Conservation (phyloP, 108 stramenopile genomes). For the Parietichytrium sp. region DNA sequence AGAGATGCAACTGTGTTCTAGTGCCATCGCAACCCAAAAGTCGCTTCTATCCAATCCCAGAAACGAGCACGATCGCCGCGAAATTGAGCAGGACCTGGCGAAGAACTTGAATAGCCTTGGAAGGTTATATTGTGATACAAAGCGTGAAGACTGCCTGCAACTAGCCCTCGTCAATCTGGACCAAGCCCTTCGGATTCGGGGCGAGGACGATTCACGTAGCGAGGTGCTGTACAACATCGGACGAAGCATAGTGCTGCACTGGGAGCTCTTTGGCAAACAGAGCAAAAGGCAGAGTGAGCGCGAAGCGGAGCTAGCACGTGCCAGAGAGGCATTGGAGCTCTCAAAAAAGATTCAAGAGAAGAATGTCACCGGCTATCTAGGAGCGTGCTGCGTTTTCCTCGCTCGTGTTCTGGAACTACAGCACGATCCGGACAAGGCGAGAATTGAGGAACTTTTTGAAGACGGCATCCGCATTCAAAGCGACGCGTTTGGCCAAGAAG, state of each 20-base stretch:
- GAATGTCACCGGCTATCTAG: not conserved
- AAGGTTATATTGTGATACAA: not conserved
- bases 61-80: not conserved
- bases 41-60: not conserved
- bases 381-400: slow-evolving; percentile 17
- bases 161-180: not conserved
- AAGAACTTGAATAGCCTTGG: not conserved
- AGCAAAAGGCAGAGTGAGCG: no score
- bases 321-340: not conserved
- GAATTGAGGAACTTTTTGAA: not conserved
- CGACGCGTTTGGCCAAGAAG: not conserved
- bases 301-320: not conserved
- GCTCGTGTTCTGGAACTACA: not conserved
- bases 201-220: not conserved
- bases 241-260: not conserved
- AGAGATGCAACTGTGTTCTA: not conserved
- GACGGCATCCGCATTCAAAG: not conserved
- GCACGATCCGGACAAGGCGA: not conserved
- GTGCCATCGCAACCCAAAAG: not conserved
- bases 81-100: not conserved
- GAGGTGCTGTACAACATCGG: slow-evolving; percentile 10
- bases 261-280: no score
- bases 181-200: not conserved
- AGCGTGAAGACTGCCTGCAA: not conserved
- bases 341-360: not conserved